A percentile compares a stretch with the other conserved stretches of the same genome.
Conservation (phyloP, 2,329 filamentous ascomycete species). For the Cadophora luteo-olivacea region DNA sequence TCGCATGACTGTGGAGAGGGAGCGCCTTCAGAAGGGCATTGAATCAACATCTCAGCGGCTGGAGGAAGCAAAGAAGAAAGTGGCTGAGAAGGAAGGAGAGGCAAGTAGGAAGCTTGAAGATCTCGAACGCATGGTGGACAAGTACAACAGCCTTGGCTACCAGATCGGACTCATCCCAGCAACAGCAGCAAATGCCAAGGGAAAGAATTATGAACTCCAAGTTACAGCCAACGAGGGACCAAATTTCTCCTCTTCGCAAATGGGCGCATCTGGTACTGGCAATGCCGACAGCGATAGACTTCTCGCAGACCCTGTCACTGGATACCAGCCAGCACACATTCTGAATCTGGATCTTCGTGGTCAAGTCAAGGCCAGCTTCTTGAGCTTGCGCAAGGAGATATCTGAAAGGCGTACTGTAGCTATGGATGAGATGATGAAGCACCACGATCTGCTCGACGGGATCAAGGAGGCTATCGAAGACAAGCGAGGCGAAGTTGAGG, state of each 20-base stretch:
- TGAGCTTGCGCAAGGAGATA: constrained; percentile 84
- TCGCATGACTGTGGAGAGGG: constrained; percentile 95
- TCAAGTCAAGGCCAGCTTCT: constrained; percentile 78
- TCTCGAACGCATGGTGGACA: constrained; percentile 86
- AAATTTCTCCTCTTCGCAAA: constrained; percentile 74
- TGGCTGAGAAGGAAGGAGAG: constrained; percentile 87
- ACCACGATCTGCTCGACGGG: constrained; percentile 90
- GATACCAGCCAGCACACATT: constrained; percentile 89
- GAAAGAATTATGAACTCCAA: constrained; percentile 81
- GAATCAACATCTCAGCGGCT: constrained; percentile 77
- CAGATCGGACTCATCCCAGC: constrained; percentile 89
- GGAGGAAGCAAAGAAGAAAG: constrained; percentile 84
- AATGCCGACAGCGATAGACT: constrained; percentile 72
- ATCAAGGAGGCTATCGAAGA: constrained; percentile 98
- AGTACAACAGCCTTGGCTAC: constrained; percentile 93
- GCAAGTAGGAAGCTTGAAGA: constrained; percentile 87
- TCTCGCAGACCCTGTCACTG: constrained; percentile 79
- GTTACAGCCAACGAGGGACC: constrained; percentile 81
- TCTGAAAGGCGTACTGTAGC: constrained; percentile 84
- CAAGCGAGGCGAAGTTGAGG: constrained; percentile 90
- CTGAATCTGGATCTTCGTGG: constrained; percentile 89
- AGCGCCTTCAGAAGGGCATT: constrained; percentile 88
- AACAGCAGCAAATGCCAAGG: constrained; percentile 84
- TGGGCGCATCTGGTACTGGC: constrained; percentile 45
- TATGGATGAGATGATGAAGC: constrained; percentile 91